These are phyloP conservation scores for Pleurozium schreberi DNA, from an alignment of 225 moss, liverwort and hornwort genomes.

Conservation along the genomic window DNA sequence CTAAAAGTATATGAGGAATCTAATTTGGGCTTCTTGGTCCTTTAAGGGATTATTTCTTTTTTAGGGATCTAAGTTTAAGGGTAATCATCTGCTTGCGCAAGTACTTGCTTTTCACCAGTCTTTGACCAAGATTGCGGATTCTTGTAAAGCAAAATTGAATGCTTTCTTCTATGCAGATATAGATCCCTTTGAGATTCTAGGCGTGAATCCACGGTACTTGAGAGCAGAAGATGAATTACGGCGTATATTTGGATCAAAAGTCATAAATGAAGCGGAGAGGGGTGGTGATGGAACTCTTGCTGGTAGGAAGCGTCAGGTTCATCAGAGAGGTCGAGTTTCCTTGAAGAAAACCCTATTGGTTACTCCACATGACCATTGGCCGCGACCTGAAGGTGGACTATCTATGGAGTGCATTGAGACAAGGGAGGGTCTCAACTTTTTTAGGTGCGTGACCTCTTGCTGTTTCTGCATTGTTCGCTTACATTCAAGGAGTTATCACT, in stretches of 20 bases:
- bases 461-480: neutral
- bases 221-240: constrained; percentile 82
- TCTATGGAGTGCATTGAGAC: constrained; percentile 73
- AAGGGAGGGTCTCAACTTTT: constrained; percentile 54
- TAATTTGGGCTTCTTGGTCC: neutral
- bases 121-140: neutral
- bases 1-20: no score
- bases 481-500: neutral
- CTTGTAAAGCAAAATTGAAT: neutral
- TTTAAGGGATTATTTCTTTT: neutral
- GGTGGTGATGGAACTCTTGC: constrained; percentile 27
- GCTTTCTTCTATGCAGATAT: constrained; percentile 8
- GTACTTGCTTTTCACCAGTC: neutral
- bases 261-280: constrained; percentile 67
- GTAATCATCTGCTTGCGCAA: neutral
- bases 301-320: constrained; percentile 53
- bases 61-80: no score
- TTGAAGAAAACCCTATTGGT: constrained; percentile 70
- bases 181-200: constrained; percentile 35
- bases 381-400: constrained; percentile 59
- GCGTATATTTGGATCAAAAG: constrained; percentile 89
- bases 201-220: constrained; percentile 53
- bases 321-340: constrained; percentile 45
- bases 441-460: constrained; percentile 41
- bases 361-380: constrained; percentile 65